phyloP scores from a whole-genome alignment of 495 filamentous ascomycete species.

The Talaromyces nanjingensis region DNA sequence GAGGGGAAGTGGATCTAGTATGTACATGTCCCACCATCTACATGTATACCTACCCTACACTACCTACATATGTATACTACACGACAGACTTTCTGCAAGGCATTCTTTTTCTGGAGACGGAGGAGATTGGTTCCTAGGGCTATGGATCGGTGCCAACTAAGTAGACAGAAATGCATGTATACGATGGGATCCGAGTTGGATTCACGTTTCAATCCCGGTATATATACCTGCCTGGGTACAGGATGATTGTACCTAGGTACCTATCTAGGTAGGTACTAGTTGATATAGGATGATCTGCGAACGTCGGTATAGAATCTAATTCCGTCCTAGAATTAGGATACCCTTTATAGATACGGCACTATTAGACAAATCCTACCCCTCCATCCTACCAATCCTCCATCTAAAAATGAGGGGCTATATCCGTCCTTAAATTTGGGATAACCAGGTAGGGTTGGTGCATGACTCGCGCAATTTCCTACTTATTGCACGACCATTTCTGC shows the following conservation, averaged over 20 bases:
- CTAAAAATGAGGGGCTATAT: background rate
- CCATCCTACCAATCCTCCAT: background rate
- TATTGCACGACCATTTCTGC: too few relatives aligned
- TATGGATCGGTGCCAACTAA: background rate
- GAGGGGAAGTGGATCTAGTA: background rate
- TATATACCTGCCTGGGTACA: background rate
- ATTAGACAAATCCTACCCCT: background rate
- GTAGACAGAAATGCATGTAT: background rate
- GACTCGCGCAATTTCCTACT: background rate
- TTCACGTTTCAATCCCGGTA: background rate
- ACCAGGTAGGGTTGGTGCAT: background rate
- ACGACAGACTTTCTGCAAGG: background rate
- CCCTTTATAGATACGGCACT: background rate
- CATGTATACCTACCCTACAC: background rate
- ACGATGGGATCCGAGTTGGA: background rate
- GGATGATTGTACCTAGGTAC: too few relatives aligned
- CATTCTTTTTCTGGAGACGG: background rate
- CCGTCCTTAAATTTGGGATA: too few relatives aligned
- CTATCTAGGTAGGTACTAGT: background rate
- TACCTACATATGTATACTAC: background rate
- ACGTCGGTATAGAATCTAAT: background rate
- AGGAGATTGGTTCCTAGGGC: background rate
- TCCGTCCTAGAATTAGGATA: background rate
- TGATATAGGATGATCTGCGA: background rate
- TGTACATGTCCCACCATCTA: background rate